These are phyloP conservation scores for Flaveria brownii DNA, from an alignment of 129 eudicot genomes.

Conservation along the genomic window DNA sequence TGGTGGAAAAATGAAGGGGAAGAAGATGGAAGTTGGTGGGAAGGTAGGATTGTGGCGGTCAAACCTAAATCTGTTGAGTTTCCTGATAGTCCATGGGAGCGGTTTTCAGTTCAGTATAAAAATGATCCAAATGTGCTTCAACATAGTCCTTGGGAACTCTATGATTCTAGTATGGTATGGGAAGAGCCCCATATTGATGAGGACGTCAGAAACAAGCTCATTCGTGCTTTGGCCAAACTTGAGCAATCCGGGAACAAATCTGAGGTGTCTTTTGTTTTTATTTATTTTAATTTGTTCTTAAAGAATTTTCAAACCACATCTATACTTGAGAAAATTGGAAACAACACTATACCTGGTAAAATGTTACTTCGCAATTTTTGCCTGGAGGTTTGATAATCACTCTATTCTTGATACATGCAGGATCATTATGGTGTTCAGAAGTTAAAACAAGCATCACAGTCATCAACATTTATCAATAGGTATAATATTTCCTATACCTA, in stretches of 20 bases:
- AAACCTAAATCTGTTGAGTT: slow-evolving; percentile 68
- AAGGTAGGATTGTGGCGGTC: slow-evolving; percentile 63
- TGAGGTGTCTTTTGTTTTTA: slow-evolving; percentile 38
- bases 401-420: slow-evolving; percentile 41
- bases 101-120: slow-evolving; percentile 71
- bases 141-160: slow-evolving; percentile 97
- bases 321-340: neutral
- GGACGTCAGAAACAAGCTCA: slow-evolving; percentile 49
- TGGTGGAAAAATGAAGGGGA: slow-evolving; percentile 86
- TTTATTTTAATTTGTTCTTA: neutral
- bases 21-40: slow-evolving; percentile 88
- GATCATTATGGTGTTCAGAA: slow-evolving; percentile 81
- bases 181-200: slow-evolving; percentile 78
- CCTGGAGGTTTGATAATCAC: neutral
- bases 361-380: neutral
- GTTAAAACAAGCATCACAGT: slow-evolving; percentile 69
- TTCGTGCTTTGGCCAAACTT: slow-evolving; percentile 57
- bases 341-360: neutral
- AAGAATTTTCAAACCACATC: neutral
- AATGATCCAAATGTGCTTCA: slow-evolving; percentile 58
- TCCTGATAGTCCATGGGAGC: slow-evolving; percentile 98
- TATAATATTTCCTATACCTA: neutral
- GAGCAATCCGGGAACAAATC: slow-evolving; percentile 62
- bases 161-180: slow-evolving; percentile 56
- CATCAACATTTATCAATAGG: slow-evolving; percentile 70